Percentiles rank a stretch among this genome's conserved stretches.
phyloP scores from a whole-genome alignment of 2,329 filamentous ascomycete species.

The Trichoderma hamatum region DNA sequence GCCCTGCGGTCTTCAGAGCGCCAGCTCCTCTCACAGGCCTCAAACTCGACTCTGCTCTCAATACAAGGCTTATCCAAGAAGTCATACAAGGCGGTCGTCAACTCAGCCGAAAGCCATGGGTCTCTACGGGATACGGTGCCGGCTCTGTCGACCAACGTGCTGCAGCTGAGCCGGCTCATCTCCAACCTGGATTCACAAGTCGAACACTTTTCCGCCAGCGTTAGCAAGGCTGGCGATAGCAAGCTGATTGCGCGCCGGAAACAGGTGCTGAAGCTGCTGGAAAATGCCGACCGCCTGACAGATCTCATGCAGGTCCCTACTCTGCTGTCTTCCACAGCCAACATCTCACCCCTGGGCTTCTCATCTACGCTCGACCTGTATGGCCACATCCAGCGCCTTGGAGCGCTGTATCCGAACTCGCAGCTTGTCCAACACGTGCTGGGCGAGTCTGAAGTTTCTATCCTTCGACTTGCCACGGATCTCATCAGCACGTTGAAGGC shows the following conservation, averaged over 20 bases:
- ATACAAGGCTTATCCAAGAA: conserved; percentile 87
- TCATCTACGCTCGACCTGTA: conserved; percentile 88
- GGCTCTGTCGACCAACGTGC: conserved; percentile 64
- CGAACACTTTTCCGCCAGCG: conserved; percentile 78
- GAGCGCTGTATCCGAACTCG: conserved; percentile 80
- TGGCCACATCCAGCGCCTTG: conserved; percentile 86
- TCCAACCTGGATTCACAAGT: conserved; percentile 79
- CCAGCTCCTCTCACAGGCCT: conserved; percentile 75
- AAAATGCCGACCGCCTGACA: conserved; percentile 86
- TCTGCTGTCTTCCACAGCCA: conserved; percentile 78
- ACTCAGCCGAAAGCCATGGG: conserved; percentile 77
- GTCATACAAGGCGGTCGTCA: conserved; percentile 82
- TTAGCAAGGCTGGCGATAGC: conserved; percentile 72
- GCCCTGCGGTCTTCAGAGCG: conserved; percentile 76
- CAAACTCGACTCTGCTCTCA: conserved; percentile 78
- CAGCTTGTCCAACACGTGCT: conserved; percentile 73
- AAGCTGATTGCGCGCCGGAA: conserved; percentile 73
- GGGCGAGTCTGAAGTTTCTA: conserved; percentile 78
- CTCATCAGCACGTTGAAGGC: conserved; percentile 76
- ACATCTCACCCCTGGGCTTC: conserved; percentile 70
- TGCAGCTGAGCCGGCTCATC: conserved; percentile 70
- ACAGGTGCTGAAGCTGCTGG: conserved; percentile 76
- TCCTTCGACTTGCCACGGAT: conserved; percentile 85
- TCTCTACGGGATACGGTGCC: conserved; percentile 74
- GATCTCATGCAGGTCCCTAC: conserved; percentile 90